Evolutionary conservation across 2,329 filamentous ascomycete species (phyloP), one percentile per base, ranked within the genome.

Genomic region (Sporothrix schenckii): DNA sequence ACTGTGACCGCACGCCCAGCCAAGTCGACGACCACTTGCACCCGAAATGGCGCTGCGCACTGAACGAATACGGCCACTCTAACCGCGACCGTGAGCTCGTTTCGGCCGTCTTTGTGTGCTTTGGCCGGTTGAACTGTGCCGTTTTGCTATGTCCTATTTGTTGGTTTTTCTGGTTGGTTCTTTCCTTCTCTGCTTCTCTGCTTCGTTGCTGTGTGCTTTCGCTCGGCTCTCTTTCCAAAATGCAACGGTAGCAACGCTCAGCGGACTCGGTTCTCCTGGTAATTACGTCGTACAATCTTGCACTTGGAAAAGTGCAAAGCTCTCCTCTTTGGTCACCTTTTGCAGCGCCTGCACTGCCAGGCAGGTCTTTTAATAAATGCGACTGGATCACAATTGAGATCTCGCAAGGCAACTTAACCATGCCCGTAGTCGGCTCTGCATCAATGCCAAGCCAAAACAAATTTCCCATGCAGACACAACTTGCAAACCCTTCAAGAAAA

Each of bases 391-490:
- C 2, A 58, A 19, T 39, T 7, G 3, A 61, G 58, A n/a, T 19
- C 11, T 21, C 49, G 9, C 56, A 44, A 44, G 7, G 56, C n/a
- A n/a, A n/a, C n/a, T n/a, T 16, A 44, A 47, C 54, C 54, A 41
- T 2, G 49, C 19, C 49, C 16, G 9, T 13, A 9, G 27, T 30
- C 4, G 27, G 4, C 3, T 30, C 27, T 30, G 27, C 16, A 47
- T 10, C 21, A 41, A 7, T 68, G 66, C 66, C 52, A 58, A 54
- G 66, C 52, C 7, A 27, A 34, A 4, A 9, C 66, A 56, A 56
- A 68, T 68, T 68, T 58, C 65, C 65, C 65, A 47, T 44, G 65
- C 34, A 54, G 65, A 53, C 65, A 34, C 49, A 27, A 14, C 63
- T 53, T 30, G 27, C 65, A 61, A 34, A 21, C 13, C 44, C n/a